phyloP scores from a whole-genome alignment of 495 filamentous ascomycete genomes.

The Oleoguttula mirabilis region DNA sequence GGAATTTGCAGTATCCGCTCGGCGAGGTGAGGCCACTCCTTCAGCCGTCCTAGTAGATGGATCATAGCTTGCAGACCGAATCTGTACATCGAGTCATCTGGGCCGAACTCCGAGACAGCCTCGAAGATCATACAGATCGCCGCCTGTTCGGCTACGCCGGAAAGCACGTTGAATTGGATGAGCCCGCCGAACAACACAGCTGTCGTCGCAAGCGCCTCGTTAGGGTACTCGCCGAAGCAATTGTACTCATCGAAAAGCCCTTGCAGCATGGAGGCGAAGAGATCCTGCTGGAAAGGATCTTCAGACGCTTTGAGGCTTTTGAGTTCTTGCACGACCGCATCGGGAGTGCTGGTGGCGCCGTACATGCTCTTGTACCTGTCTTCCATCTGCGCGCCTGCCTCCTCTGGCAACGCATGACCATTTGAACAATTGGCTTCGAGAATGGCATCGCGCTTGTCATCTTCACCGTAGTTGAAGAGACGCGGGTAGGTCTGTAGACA shows the following conservation, averaged over 20 bases:
- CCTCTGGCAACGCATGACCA: constrained; percentile 63
- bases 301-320: constrained; percentile 73
- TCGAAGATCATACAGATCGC: constrained; percentile 93
- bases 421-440: constrained; percentile 35
- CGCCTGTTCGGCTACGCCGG: constrained; percentile 78
- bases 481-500: constrained; percentile 92
- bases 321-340: constrained; percentile 68
- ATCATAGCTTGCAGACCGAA: constrained; percentile 95
- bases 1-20: constrained; percentile 67
- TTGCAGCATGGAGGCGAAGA: constrained; percentile 97
- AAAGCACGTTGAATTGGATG: constrained; percentile 81
- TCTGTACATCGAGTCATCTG: constrained; percentile 87
- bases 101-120: constrained; percentile 68
- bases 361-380: constrained; percentile 96
- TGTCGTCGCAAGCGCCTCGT: constrained; percentile 86
- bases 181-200: constrained; percentile 95
- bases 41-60: constrained; percentile 67
- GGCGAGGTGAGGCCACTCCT: constrained; percentile 87
- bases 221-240: constrained; percentile 85
- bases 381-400: constrained; percentile 82
- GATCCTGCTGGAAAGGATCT: constrained; percentile 73
- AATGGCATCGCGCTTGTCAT: constrained; percentile 79
- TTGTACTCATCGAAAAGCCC: constrained; percentile 95
- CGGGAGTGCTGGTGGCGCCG: constrained; percentile 67
- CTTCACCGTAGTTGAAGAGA: constrained; percentile 91